Percentiles rank a stretch among this genome's conserved stretches.
Conservation (phyloP, 2,329 filamentous ascomycete species). For the Monilinia polystroma region DNA sequence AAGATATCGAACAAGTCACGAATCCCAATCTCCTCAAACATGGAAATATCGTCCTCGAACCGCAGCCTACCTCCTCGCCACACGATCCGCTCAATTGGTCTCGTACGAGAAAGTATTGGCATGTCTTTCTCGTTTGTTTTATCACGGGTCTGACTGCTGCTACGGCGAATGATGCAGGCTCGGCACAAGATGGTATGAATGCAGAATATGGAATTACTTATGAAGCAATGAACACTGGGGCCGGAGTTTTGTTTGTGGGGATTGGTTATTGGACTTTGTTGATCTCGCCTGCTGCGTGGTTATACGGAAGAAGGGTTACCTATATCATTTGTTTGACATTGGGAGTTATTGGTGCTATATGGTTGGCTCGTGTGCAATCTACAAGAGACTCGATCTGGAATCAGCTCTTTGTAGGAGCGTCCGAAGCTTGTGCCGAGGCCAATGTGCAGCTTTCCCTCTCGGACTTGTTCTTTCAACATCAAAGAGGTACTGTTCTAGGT, state of each 20-base stretch:
- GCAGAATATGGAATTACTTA: constrained; percentile 52
- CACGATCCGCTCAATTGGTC: constrained; percentile 56
- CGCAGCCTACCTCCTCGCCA: constrained; percentile 52
- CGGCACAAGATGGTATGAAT: constrained; percentile 51
- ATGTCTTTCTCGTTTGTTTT: constrained; percentile 52
- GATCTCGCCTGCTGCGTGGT: constrained; percentile 51
- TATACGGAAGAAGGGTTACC: constrained; percentile 55
- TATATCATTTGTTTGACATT: constrained; percentile 53
- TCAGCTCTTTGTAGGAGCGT: constrained; percentile 57
- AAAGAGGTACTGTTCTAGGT: constrained; percentile 53
- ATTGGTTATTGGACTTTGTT: constrained; percentile 57
- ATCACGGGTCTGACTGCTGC: constrained; percentile 56
- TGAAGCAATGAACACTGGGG: constrained; percentile 54
- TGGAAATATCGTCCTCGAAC: constrained; percentile 51
- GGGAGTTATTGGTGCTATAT: constrained; percentile 52
- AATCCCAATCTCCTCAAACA: constrained; percentile 33
- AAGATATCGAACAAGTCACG: constrained; percentile 26
- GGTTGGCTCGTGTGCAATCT: constrained; percentile 50
- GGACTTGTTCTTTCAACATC: constrained; percentile 58
- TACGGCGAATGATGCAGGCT: constrained; percentile 55
- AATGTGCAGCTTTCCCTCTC: constrained; percentile 57
- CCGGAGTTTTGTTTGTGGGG: constrained; percentile 54
- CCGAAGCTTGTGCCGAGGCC: constrained; percentile 56
- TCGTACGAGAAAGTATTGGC: constrained; percentile 49
- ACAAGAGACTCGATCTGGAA: constrained; percentile 52